Percentiles rank a stretch among this genome's conserved stretches.
These are phyloP conservation scores for Pterocarpus santalinus DNA, from an alignment of 306 rosid genomes.

Conservation along the genomic window DNA sequence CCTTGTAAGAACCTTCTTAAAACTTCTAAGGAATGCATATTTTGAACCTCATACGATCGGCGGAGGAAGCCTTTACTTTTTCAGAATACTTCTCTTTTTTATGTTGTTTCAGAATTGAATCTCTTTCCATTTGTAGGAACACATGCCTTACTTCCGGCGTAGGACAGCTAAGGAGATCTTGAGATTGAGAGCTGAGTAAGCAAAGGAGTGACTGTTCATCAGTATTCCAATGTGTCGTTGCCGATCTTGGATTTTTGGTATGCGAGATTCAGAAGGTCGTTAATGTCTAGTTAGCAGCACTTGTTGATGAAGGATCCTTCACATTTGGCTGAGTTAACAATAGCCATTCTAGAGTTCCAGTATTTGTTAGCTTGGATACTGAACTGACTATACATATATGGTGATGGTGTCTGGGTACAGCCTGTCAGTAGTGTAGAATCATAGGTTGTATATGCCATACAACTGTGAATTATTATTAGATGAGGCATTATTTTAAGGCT, in stretches of 20 bases:
- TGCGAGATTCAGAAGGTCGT: constrained; percentile 4
- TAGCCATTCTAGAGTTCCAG: constrained; percentile 37
- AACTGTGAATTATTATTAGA: constrained; percentile 22
- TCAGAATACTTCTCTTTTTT: constrained; percentile 2
- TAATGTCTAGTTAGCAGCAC: neutral
- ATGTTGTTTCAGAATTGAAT: constrained; percentile 31
- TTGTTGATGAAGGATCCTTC: constrained; percentile 38
- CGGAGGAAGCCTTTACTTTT: neutral
- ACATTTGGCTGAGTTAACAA: constrained; percentile 27
- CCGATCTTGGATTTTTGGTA: constrained; percentile 5
- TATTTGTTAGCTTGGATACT: constrained; percentile 29
- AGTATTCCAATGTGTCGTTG: neutral
- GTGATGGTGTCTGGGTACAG: constrained; percentile 20
- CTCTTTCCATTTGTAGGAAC: constrained; percentile 61
- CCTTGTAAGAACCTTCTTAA: neutral
- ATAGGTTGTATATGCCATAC: constrained; percentile 56
- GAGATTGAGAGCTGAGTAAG: constrained; percentile 83
- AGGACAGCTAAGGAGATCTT: constrained; percentile 90
- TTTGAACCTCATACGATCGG: constrained; percentile 20
- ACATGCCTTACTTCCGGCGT: constrained; percentile 93
- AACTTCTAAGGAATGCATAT: constrained; percentile 7
- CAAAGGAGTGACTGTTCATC: constrained; percentile 19
- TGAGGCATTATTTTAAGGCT: constrained; percentile 36
- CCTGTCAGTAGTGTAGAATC: constrained; percentile 28
- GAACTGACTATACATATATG: constrained; percentile 4